A percentile compares a stretch with the other conserved stretches of the same genome.
These are phyloP conservation scores for Lactuca sativa DNA, from an alignment of 129 eudicot genomes.

Conservation along the genomic window DNA sequence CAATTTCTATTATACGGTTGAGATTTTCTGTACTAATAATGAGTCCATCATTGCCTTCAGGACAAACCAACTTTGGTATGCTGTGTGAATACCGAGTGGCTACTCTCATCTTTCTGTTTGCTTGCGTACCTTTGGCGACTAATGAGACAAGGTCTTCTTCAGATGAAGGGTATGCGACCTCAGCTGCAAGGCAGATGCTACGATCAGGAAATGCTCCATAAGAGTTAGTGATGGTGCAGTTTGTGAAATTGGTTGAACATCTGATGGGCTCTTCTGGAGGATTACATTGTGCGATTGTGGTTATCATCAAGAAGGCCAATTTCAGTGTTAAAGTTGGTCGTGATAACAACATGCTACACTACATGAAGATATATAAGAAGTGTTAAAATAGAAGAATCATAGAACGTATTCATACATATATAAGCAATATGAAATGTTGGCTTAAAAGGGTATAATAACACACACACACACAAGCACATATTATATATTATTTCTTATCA, in stretches of 20 bases:
- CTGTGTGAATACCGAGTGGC: constrained; percentile 68
- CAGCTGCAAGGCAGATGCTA: constrained; percentile 53
- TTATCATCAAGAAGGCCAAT: constrained; percentile 25
- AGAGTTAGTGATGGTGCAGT: constrained; percentile 72
- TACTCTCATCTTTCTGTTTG: constrained; percentile 55
- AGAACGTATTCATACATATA: constrained; percentile 1
- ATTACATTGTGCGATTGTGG: constrained; percentile 13
- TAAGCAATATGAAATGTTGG: constrained; percentile 18
- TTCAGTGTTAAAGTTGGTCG: constrained; percentile 7
- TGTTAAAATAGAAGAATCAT: constrained; percentile 5
- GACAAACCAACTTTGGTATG: constrained; percentile 75
- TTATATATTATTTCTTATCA: constrained; percentile 2
- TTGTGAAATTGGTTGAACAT: constrained; percentile 34
- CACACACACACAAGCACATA: neutral
- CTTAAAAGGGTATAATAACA: constrained; percentile 26
- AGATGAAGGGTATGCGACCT: constrained; percentile 55
- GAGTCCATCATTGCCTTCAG: constrained; percentile 62
- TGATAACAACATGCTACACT: constrained; percentile 14
- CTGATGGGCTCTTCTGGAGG: constrained; percentile 67
- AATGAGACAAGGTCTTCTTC: constrained; percentile 58
- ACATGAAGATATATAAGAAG: neutral
- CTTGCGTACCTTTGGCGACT: constrained; percentile 52
- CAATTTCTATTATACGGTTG: constrained; percentile 31
- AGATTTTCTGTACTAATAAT: constrained; percentile 69
- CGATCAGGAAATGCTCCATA: constrained; percentile 83